These are phyloP conservation scores for Dorcoceras hygrometricum DNA, from an alignment of 257 asterid genomes.

Conservation along the genomic window DNA sequence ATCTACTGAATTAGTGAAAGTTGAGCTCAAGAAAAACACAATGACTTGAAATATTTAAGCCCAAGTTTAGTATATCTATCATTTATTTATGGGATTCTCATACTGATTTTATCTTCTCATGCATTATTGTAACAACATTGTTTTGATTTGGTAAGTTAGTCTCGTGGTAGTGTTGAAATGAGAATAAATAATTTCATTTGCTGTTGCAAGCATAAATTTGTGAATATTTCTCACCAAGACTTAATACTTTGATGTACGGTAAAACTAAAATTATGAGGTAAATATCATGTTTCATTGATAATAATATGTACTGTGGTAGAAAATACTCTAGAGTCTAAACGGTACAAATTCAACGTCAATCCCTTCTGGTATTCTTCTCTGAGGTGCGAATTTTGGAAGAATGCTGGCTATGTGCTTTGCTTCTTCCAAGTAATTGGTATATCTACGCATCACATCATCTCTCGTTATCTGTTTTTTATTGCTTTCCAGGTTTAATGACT, in stretches of 20 bases:
- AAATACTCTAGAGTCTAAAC: slow-evolving; percentile 34
- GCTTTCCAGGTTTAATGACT: slow-evolving; percentile 24
- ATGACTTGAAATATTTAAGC: no score
- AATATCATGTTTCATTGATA: no score
- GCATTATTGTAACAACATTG: no score
- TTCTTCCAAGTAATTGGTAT: slow-evolving; percentile 42
- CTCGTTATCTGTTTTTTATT: slow-evolving; percentile 6
- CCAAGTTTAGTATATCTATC: no score
- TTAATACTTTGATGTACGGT: no score
- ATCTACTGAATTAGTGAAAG: no score
- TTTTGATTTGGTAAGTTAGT: no score
- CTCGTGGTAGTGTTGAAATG: no score
- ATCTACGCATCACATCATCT: slow-evolving; percentile 22
- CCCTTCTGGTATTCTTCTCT: slow-evolving; percentile 41
- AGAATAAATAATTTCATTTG: no score
- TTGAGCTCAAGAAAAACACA: no score
- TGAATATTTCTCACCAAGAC: background rate
- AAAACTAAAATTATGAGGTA: background rate
- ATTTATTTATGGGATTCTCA: no score
- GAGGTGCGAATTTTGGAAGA: slow-evolving; percentile 51
- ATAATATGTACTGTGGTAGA: background rate
- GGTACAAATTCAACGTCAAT: slow-evolving; percentile 40
- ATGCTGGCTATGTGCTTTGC: slow-evolving; percentile 43
- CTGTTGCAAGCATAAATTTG: background rate
- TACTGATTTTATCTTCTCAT: no score